Percentiles rank a stretch among this genome's conserved stretches.
These are phyloP conservation scores for Holtermannia corniformis DNA, from an alignment of 768 basidiomycete genomes.

Conservation along the genomic window DNA sequence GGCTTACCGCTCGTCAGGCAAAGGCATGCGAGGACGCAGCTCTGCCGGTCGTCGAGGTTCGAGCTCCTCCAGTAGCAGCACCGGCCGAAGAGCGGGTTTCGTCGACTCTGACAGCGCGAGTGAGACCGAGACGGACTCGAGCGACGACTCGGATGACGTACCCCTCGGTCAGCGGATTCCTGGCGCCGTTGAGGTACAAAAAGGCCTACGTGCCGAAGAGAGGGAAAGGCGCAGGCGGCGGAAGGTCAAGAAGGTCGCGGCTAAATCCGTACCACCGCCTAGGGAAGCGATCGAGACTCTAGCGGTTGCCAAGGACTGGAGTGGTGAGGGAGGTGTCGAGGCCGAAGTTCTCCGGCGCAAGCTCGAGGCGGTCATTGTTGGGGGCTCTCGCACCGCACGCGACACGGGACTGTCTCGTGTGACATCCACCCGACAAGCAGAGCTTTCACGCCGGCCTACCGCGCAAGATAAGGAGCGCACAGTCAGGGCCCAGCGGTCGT, in stretches of 20 bases:
- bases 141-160: conserved; percentile 12
- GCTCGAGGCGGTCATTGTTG: conserved; percentile 18
- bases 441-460: background rate
- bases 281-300: conserved; percentile 16
- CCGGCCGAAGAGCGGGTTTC: background rate
- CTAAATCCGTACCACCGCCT: background rate
- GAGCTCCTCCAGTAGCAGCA: conserved; percentile 6
- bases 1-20: background rate
- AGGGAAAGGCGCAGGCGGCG: conserved; percentile 1
- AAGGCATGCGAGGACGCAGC: background rate
- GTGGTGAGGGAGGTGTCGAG: conserved; percentile 37
- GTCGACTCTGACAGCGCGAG: background rate
- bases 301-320: conserved; percentile 24
- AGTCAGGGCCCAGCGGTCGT: background rate
- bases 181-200: conserved; percentile 22
- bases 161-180: conserved; percentile 35
- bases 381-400: too few species aligned
- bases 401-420: background rate
- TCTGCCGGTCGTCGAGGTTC: too few species aligned
- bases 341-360: conserved; percentile 15
- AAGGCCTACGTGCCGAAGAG: conserved; percentile 6
- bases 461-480: background rate
- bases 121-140: background rate
- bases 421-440: background rate
- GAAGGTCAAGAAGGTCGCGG: background rate